phyloP scores from a whole-genome alignment of 345 rosid species.

The Pistacia integerrima region DNA sequence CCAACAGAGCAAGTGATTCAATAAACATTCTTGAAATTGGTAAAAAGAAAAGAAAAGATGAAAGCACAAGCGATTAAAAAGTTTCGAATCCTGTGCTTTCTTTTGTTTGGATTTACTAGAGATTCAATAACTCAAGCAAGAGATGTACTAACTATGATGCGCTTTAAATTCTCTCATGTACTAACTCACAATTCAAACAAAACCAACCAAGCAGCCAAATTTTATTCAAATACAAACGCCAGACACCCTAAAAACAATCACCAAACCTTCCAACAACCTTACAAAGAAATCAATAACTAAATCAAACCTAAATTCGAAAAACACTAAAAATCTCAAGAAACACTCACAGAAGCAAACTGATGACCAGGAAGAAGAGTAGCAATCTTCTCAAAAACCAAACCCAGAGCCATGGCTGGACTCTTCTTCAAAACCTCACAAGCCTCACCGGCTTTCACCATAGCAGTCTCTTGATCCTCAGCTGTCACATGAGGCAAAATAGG shows the following conservation, averaged over 20 bases:
- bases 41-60: neutral
- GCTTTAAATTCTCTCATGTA: neutral
- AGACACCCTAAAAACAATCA: neutral
- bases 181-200: neutral
- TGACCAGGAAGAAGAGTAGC: slow-evolving; percentile 64
- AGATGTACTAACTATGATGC: neutral
- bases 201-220: too few species aligned
- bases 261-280: neutral
- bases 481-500: slow-evolving; percentile 83
- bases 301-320: slow-evolving; percentile 6
- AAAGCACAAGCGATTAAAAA: neutral
- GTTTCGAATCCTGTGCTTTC: neutral
- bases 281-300: neutral
- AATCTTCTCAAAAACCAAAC: slow-evolving; percentile 43
- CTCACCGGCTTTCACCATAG: slow-evolving; percentile 64
- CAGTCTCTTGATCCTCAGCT: slow-evolving; percentile 78
- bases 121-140: slow-evolving; percentile 9
- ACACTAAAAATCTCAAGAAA: neutral
- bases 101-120: neutral
- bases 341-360: slow-evolving; percentile 78
- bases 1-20: neutral
- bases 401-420: slow-evolving; percentile 47
- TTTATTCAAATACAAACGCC: too few species aligned
- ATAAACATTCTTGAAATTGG: neutral
- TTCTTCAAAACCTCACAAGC: slow-evolving; percentile 56